Evolutionary conservation across 1,139 yeast genomes (phyloP).

Genomic region (Meyerozyma smithsonii): DNA sequence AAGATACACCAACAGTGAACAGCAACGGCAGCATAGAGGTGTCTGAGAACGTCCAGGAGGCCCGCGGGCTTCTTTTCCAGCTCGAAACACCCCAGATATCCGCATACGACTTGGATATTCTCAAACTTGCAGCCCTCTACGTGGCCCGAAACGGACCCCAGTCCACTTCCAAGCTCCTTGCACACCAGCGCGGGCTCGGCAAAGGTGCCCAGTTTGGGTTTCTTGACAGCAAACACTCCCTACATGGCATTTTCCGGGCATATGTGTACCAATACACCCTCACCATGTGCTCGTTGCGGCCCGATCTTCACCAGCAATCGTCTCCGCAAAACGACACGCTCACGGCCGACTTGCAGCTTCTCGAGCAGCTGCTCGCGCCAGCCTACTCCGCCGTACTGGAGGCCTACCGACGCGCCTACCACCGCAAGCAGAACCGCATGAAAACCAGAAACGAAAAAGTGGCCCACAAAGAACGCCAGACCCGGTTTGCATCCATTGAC

Average conservation of each 20-base stretch:
- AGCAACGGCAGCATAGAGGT: neutral
- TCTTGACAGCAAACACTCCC: slow-evolving; percentile 54
- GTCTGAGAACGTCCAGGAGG: slow-evolving; percentile 16
- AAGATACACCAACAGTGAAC: neutral
- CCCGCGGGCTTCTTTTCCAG: slow-evolving; percentile 42
- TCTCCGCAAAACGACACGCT: neutral
- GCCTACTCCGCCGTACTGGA: slow-evolving; percentile 13
- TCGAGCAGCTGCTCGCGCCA: slow-evolving; percentile 29
- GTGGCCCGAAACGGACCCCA: slow-evolving; percentile 53
- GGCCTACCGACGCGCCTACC: slow-evolving; percentile 58
- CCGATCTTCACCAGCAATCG: neutral
- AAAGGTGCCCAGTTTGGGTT: slow-evolving; percentile 65
- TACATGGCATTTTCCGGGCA: slow-evolving; percentile 47
- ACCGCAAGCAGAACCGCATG: slow-evolving; percentile 32
- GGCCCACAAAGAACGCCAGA: slow-evolving; percentile 30
- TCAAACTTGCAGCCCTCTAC: slow-evolving; percentile 70
- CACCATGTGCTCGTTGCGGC: slow-evolving; percentile 18
- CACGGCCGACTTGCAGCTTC: slow-evolving; percentile 12
- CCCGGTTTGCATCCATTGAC: slow-evolving; percentile 71
- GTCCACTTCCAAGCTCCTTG: slow-evolving; percentile 33
- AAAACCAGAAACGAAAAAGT: slow-evolving; percentile 20
- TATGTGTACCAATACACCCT: slow-evolving; percentile 55
- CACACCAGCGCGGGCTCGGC: slow-evolving; percentile 32
- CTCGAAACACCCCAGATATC: slow-evolving; percentile 54
- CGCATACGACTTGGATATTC: slow-evolving; percentile 58